Evolutionary conservation across 2,329 filamentous ascomycete species (phyloP), one percentile per base, ranked within the genome.

Genomic region (Xylariaceae sp.): DNA sequence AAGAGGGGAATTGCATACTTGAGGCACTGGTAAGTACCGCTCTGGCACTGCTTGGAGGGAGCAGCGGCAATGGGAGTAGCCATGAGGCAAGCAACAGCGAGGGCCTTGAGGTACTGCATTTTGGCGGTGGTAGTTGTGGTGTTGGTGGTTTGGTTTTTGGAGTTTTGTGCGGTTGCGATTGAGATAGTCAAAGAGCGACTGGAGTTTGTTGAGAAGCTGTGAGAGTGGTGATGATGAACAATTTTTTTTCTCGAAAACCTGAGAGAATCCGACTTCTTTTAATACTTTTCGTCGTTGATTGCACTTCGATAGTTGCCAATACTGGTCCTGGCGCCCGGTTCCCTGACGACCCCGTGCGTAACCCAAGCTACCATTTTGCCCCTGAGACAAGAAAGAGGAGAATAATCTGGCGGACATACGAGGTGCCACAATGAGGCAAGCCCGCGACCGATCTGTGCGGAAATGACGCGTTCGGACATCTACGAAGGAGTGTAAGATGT

Each of bases 21-120:
- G 17, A 51, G 56, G 44, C 59, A 62, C 58, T 37, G 49, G 23
- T 56, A 64, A 8, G 51, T 60, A 5, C 62, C 59, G 34, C 42
- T 48, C 6, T 18, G 23, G 49, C 37, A 49, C 55, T 18, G 15
- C 49, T 10, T 53, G 52, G 18, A 13, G 9, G 44, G 35, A 6
- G 3, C n/a, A 17, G 4, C 53, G 4, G 30, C 8, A 7, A 45
- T 30, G 15, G 53, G 42, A 13, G 23, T 48, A 6, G 42, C n/a
- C 47, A 49, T 49, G 11, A 55, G 6, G 23, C 42, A 45, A 6
- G 42, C 53, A 9, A 55, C 18, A n/a, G 23, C 15, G 34, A 48
- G 18, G 9, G 18, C 18, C 44, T 48, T 55, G 39, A 55, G 30
- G 15, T 9, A n/a, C 37, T 55, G 17, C 53, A 55, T 55, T 4